phyloP scores from a whole-genome alignment of 164 flowering plant genomes.

The Umbilicus rupestris region DNA sequence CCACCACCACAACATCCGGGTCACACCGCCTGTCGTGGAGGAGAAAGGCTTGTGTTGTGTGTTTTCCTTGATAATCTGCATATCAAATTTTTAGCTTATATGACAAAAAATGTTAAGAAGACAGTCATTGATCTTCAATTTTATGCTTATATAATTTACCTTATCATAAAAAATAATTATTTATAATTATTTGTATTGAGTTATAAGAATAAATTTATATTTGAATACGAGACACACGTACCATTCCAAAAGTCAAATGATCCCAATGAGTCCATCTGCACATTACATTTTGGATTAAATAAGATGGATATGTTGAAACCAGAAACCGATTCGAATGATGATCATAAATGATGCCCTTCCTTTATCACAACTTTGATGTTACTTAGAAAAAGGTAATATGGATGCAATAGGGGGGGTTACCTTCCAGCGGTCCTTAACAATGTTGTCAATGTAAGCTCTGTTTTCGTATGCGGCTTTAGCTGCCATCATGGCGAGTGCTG shows the following conservation, averaged over 20 bases:
- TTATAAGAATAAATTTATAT: too few species aligned
- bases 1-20: conserved; percentile 29
- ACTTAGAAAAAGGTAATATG: not conserved
- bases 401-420: conserved; percentile 16
- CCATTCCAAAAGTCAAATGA: conserved; percentile 42
- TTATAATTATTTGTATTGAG: too few species aligned
- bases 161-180: too few species aligned
- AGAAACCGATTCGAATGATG: not conserved
- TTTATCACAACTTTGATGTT: too few species aligned
- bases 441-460: conserved; percentile 20
- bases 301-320: not conserved
- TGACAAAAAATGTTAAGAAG: too few species aligned
- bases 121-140: too few species aligned
- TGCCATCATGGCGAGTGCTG: conserved; percentile 49
- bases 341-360: too few species aligned
- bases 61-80: conserved; percentile 31
- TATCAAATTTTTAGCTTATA: too few species aligned
- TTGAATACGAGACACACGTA: conserved; percentile 8
- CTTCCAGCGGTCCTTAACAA: conserved; percentile 46
- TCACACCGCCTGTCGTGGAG: conserved; percentile 25
- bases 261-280: conserved; percentile 47
- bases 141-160: too few species aligned
- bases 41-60: conserved; percentile 50
- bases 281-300: not conserved
- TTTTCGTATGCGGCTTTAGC: conserved; percentile 58